Conservation (phyloP, 2,329 filamentous ascomycete species). For the Trichoderma polysporum region DNA sequence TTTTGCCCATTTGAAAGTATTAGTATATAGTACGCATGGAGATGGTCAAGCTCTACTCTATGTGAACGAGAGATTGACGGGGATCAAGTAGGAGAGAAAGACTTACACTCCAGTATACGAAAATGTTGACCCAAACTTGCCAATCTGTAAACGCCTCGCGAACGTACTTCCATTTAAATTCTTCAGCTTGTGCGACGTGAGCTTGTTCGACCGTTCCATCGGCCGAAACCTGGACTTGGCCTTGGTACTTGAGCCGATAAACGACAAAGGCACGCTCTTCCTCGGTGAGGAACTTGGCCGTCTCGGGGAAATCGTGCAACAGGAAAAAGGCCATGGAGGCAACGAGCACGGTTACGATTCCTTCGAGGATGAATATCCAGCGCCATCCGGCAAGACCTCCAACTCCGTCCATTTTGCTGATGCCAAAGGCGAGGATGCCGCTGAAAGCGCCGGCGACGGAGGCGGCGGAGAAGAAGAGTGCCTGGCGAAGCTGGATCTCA, state of each 20-base stretch:
- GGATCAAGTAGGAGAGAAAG: constrained; percentile 17
- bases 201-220: constrained; percentile 15
- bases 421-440: constrained; percentile 68
- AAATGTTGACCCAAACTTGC: constrained; percentile 67
- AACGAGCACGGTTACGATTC: constrained; percentile 66
- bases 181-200: constrained; percentile 63
- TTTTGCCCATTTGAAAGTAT: constrained; percentile 12
- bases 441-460: constrained; percentile 77
- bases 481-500: constrained; percentile 56
- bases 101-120: constrained; percentile 65
- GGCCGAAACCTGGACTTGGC: constrained; percentile 29
- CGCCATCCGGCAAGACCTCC: constrained; percentile 60
- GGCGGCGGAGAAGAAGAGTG: constrained; percentile 80
- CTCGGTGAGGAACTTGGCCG: constrained; percentile 69
- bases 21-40: background rate
- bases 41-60: background rate
- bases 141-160: constrained; percentile 73
- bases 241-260: constrained; percentile 67
- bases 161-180: constrained; percentile 74
- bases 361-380: constrained; percentile 70
- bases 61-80: too few relatives aligned
- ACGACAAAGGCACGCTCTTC: constrained; percentile 71
- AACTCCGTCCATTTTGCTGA: constrained; percentile 67
- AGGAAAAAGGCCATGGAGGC: constrained; percentile 67
- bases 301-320: constrained; percentile 79